A percentile compares a stretch with the other conserved stretches of the same genome.
These are phyloP conservation scores for Hylodesmum podocarpum DNA, from an alignment of 306 rosid species.

Conservation along the genomic window DNA sequence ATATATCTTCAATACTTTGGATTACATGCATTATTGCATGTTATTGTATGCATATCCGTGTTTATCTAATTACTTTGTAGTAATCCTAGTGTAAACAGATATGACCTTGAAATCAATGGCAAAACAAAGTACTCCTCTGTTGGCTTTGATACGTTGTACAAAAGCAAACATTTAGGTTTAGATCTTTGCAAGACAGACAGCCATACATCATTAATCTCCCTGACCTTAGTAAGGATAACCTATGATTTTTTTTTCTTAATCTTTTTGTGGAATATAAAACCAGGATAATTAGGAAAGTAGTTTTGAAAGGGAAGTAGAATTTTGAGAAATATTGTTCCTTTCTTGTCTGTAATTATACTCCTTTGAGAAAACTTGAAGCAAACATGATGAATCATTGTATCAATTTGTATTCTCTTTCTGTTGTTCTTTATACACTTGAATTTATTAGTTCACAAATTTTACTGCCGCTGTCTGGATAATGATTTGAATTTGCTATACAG, in stretches of 20 bases:
- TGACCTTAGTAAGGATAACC: neutral
- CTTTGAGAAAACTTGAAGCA: neutral
- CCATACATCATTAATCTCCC: slow-evolving; percentile 6
- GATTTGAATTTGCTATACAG: slow-evolving; percentile 16
- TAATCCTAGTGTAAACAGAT: neutral
- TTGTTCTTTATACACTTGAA: neutral
- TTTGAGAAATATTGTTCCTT: slow-evolving; percentile 5
- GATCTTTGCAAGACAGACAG: neutral
- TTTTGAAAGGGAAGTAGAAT: neutral
- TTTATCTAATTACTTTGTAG: neutral
- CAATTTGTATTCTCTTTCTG: neutral
- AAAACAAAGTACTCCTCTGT: neutral
- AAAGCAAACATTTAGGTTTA: slow-evolving; percentile 2
- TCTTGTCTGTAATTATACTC: slow-evolving; percentile 5
- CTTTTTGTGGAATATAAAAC: neutral
- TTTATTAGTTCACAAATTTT: slow-evolving; percentile 8
- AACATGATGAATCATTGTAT: slow-evolving; percentile 9
- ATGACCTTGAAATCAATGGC: neutral
- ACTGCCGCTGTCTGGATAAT: neutral
- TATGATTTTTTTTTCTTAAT: neutral
- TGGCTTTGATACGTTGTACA: neutral
- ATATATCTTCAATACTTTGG: slow-evolving; percentile 1
- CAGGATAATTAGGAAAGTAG: neutral
- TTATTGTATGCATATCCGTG: neutral
- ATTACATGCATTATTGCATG: neutral